Evolutionary conservation across 139 green algal genomes (phyloP).

Genomic region (Nannochloris sp.): DNA sequence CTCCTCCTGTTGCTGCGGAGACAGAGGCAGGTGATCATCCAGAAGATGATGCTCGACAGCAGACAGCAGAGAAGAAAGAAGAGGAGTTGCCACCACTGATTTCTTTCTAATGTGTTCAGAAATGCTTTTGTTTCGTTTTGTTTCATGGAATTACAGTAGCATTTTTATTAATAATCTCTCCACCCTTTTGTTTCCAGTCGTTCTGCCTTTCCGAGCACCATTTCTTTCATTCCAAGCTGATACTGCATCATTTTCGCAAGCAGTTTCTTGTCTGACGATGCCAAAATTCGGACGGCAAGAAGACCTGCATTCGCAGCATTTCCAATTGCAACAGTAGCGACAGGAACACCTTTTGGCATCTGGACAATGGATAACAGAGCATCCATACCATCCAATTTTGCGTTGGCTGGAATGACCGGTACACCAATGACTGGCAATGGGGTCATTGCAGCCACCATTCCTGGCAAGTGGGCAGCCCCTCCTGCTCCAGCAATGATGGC

Average conservation of each 20-base stretch:
- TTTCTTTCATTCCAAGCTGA: slow-evolving; percentile 48
- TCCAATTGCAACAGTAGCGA: slow-evolving; percentile 94
- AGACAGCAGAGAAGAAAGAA: neutral
- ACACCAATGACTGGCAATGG: slow-evolving; percentile 94
- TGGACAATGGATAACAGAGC: slow-evolving; percentile 88
- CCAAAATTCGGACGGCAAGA: slow-evolving; percentile 84
- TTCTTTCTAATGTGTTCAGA: no score
- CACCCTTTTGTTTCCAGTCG: slow-evolving; percentile 59
- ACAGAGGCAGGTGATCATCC: neutral
- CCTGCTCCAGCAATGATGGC: slow-evolving; percentile 93
- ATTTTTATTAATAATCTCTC: slow-evolving; percentile 26
- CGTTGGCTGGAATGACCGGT: slow-evolving; percentile 71
- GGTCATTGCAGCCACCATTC: slow-evolving; percentile 94
- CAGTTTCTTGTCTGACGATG: slow-evolving; percentile 37
- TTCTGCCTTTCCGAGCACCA: slow-evolving; percentile 62
- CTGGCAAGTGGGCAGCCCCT: slow-evolving; percentile 90
- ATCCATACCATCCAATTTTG: slow-evolving; percentile 90
- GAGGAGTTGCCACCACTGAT: no score
- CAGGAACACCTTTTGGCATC: slow-evolving; percentile 93
- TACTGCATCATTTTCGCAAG: slow-evolving; percentile 57
- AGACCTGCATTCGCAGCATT: slow-evolving; percentile 94
- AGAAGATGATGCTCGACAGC: neutral
- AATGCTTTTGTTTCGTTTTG: slow-evolving; percentile 5
- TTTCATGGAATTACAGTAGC: neutral
- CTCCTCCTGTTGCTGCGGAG: neutral